These are phyloP conservation scores for Lolium rigidum DNA, from an alignment of 176 grass and related monocot genomes.

Conservation along the genomic window DNA sequence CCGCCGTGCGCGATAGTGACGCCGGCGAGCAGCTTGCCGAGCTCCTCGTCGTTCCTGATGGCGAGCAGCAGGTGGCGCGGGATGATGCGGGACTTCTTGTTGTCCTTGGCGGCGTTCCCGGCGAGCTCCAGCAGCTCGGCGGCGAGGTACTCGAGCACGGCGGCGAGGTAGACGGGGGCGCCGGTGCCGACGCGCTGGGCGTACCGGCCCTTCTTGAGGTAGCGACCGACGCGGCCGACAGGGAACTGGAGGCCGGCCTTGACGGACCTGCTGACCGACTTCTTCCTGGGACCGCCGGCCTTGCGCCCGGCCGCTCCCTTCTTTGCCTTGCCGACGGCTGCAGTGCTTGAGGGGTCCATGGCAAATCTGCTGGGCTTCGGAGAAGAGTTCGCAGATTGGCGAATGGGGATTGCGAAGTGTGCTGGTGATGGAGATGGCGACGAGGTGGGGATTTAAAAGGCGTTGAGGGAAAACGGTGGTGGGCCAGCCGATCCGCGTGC, in stretches of 20 bases:
- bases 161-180: conserved; percentile 78
- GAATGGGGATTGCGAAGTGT: too few species aligned
- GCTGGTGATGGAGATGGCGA: too few species aligned
- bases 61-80: conserved; percentile 64
- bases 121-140: conserved; percentile 74
- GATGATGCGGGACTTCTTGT: conserved; percentile 73
- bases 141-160: conserved; percentile 78
- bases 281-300: conserved; percentile 57
- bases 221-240: conserved; percentile 70
- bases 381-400: too few species aligned
- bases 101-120: conserved; percentile 64
- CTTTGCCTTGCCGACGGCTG: conserved; percentile 45
- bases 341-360: not conserved
- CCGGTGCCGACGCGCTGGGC: conserved; percentile 63
- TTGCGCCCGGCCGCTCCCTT: conserved; percentile 55
- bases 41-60: conserved; percentile 71
- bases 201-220: conserved; percentile 75
- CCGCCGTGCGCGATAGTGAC: conserved; percentile 69
- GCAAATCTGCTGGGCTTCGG: too few species aligned
- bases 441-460: not conserved
- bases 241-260: conserved; percentile 84
- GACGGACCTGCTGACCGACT: conserved; percentile 51
- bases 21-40: conserved; percentile 56
- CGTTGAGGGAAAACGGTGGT: not conserved
- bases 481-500: not conserved